Conservation (phyloP, 176 grass and related monocot genomes). For the Guadua angustifolia region DNA sequence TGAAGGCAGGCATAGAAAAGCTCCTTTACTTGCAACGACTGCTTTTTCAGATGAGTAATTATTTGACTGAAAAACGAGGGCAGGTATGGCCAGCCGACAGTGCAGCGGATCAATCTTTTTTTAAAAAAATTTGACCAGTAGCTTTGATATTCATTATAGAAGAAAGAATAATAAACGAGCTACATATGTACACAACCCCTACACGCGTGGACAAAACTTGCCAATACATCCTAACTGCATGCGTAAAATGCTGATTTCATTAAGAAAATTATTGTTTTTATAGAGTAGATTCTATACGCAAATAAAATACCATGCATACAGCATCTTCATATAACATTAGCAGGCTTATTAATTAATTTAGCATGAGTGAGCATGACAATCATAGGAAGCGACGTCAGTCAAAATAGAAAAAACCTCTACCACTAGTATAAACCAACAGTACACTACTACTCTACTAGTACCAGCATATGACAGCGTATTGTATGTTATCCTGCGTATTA, state of each 20-base stretch:
- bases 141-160: too few species aligned
- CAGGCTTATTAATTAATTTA: background rate
- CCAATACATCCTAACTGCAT: background rate
- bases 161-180: too few species aligned
- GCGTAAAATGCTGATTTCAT: background rate
- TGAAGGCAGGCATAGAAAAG: background rate
- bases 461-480: background rate
- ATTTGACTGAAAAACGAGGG: constrained; percentile 24
- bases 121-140: too few species aligned
- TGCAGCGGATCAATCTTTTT: background rate
- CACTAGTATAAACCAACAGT: background rate
- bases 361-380: background rate
- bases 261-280: background rate
- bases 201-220: background rate
- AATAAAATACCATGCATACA: background rate
- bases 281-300: background rate
- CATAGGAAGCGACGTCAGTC: background rate
- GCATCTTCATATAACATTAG: background rate
- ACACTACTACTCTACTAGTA: background rate
- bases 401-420: background rate
- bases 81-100: constrained; percentile 13
- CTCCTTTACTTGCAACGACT: constrained; percentile 18
- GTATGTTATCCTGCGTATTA: background rate
- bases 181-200: too few species aligned
- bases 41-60: background rate